Base-by-base conservation (phyloP, 805 yeast genomes). In the Wickerhamomyces kurtzmanii region DNA sequence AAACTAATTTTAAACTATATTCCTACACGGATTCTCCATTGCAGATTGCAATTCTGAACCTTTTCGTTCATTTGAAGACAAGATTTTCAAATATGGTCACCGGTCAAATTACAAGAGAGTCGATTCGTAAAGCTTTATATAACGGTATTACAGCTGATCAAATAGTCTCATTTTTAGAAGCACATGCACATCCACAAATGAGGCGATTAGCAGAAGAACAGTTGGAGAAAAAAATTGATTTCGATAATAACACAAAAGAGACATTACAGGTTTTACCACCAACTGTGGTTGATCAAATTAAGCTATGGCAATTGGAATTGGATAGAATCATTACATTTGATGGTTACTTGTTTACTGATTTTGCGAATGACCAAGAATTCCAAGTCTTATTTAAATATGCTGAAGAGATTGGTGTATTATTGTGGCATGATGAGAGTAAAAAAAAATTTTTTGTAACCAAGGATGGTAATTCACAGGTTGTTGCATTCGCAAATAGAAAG, bases 111-210 rank as follows among this genome's bases (percentile, higher is more conserved):
- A 87, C 96, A 5, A 71, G 97, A 51, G 96, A 89, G 43, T 83
- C 95, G 1, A 77, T 91, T 13, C 65, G 97, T 34, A 62, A 69
- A 30, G 98, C 98, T 0, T 56, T 91, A 21, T 49, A 62, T 23
- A 84, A 81, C 42, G 98, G 98, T 17, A 91, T 91, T 42, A 82
- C 96, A 0, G 89, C 97, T 0, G 96, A 86, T 21, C 98, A 91
- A 50, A 83, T 91, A 41, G 80, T 91, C 35, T 73, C 84, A 38
- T 91, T 89, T 49, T 55, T 91, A 24, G 86, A 84, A 37, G 70
- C 86, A 1, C 96, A 91, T 59, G 95, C 96, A 0, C 97, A 89
- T 55, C 82, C 93, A 3, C 94, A 86, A 49, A 81, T 89, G 91
- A 59, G 74, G 31, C 65, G 78, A 28, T 47, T 71, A 22, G 91